Base-by-base conservation (phyloP, 2,329 filamentous ascomycete species). In the Colletotrichum coccodes region DNA sequence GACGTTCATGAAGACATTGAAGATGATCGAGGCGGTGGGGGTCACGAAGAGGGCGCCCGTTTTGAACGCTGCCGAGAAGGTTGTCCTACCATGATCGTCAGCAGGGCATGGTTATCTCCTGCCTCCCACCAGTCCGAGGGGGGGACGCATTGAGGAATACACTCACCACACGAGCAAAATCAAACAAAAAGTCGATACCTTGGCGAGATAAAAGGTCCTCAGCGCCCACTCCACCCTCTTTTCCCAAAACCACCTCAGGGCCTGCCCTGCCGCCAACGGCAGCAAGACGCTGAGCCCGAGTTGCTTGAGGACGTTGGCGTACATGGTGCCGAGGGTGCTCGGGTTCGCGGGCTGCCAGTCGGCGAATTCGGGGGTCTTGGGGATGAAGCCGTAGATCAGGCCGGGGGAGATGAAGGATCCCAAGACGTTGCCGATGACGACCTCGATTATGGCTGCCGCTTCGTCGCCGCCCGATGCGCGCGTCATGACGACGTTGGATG, bases 401-500 rank as follows among this genome's bases (percentile, higher is more conserved):
- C 88, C 85, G 0, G 91, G 91, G 0, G 89, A 89, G 16, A 94
- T 75, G 75, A 94, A 92, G 0, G 91, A 86, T 1, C 91, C 91
- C 0, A 90, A 80, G 11, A 93, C 84, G 77, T 94, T 93, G 34
- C 91, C 91, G 50, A 94, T 81, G 9, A 92, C 85, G 2, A 92
- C 91, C 74, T 92, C 90, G 36, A 93, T 90, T 68, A 91, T 84
- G 56, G 87, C 87, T 0, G 89, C 87, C 3, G 87, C 87, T 68
- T 90, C 87, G 72, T 93, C 92, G 6, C 91, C 91, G 42, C 90
- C 88, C 0, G 91, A 88, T 44, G 88, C 84, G 30, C 90, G 82
- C 6, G 91, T 93, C 90, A 93, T 93, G 46, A 93, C 89, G 8
- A 92, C 89, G 76, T 93, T 93, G 52, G 89, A 92, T 8, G 90